Evolutionary conservation across 139 green algal species (phyloP).

Genomic region (Coelastrella sp.): DNA sequence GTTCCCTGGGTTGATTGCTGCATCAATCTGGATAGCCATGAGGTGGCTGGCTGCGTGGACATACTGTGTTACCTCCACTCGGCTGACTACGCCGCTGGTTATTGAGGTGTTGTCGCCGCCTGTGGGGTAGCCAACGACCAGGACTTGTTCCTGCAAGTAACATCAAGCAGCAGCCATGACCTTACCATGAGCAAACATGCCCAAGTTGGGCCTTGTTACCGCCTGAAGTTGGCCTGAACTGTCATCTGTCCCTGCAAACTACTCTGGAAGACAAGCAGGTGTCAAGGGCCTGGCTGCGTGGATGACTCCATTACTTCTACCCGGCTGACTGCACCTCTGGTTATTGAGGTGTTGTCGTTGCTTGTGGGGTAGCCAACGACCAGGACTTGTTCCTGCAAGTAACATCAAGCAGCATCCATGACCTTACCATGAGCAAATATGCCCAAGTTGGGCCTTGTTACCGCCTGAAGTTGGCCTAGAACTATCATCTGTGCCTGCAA

Average conservation of each 20-base stretch:
- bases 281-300: constrained; percentile 41
- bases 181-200: too few species aligned
- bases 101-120: constrained; percentile 76
- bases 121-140: constrained; percentile 62
- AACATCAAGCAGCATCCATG: neutral
- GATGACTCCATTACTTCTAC: constrained; percentile 70
- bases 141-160: constrained; percentile 32
- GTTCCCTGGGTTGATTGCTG: constrained; percentile 73
- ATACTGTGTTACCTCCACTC: constrained; percentile 71
- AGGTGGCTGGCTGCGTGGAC: constrained; percentile 71
- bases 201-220: too few species aligned
- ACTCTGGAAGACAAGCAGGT: too few species aligned
- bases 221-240: too few species aligned
- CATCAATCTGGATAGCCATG: constrained; percentile 81
- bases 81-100: constrained; percentile 64
- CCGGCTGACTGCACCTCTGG: constrained; percentile 60
- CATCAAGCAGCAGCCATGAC: neutral
- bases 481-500: too few species aligned
- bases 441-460: too few species aligned
- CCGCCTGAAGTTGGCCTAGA: too few species aligned
- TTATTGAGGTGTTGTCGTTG: constrained; percentile 76
- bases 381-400: constrained; percentile 41
- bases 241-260: too few species aligned
- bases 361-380: constrained; percentile 66
- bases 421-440: too few species aligned